Base-by-base conservation (phyloP, 1,139 yeast genomes). In the Debaryomycetaceae sp. region DNA sequence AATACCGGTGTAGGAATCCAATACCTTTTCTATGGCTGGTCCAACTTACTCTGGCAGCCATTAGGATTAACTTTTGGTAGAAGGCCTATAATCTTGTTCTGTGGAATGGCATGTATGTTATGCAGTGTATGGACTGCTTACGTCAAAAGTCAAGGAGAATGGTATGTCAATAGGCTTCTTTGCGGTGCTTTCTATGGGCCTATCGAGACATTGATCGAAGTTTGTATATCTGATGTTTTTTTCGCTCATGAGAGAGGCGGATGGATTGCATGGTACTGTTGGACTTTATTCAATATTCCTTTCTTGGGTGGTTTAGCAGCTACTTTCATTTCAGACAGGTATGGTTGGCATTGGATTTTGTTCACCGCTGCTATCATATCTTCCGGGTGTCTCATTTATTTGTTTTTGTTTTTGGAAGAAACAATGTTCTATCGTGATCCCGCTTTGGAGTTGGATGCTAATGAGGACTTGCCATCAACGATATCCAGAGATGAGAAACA, bases 1-100 rank as follows among this genome's bases (percentile, higher is more conserved):
- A 1, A 79, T 73, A 50, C 60, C 79, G 13, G 84, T 79, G 6
- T 84, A 84, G 24, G 78, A 70, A 1, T 75, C 70, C 51, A 79
- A 56, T 75, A 74, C 46, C 55, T 70, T 40, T 64, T 70, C 37
- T 58, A 75, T 33, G 81, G 81, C 32, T 49, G 75, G 41, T 77
- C 79, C 9, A 70, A 76, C 49, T 54, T 73, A 22, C 38, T 75
- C 18, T 63, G 70, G 57, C 76, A 73, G 50, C 81, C 81, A 1
- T 41, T 75, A 32, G 79, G 79, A 6, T 59, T 71, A 47, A 74
- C 73, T 45, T 75, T 65, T 44, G 83, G 83, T 28, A 71, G 76
- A 45, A 60, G 83, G 42, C 79, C 80, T 0, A 63, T 71, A 5
- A 73, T 73, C 50, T 48, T 74, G 33, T 47, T 70, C 32, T 49